phyloP scores from a whole-genome alignment of 192 early-diverging fungal species.

The Phlyctochytrium bullatum region DNA sequence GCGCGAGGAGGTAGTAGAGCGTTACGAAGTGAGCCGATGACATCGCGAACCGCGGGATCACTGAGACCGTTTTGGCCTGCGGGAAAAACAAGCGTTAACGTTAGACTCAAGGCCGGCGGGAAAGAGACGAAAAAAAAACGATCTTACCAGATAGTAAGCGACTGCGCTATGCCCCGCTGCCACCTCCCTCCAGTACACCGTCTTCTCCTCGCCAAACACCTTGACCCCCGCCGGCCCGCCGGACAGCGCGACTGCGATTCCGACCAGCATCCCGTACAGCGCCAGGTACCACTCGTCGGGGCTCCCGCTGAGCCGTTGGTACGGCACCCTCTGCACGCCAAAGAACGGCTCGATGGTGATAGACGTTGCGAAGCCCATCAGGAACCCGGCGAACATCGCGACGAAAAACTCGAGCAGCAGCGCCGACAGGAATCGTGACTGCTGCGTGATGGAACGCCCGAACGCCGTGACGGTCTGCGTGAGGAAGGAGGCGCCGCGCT shows the following conservation, averaged over 20 bases:
- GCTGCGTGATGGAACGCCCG: slow-evolving; percentile 17
- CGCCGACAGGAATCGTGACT: background rate
- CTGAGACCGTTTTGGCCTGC: slow-evolving; percentile 13
- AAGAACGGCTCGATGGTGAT: slow-evolving; percentile 8
- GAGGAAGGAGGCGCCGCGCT: slow-evolving; percentile 23
- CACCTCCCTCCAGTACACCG: slow-evolving; percentile 26
- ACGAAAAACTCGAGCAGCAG: slow-evolving; percentile 12
- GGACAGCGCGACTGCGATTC: slow-evolving; percentile 14
- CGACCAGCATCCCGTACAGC: slow-evolving; percentile 21
- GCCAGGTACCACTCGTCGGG: slow-evolving; percentile 14
- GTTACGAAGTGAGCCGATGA: slow-evolving; percentile 22
- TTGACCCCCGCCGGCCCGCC: slow-evolving; percentile 24
- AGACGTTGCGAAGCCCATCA: slow-evolving; percentile 20
- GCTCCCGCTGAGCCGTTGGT: slow-evolving; percentile 6
- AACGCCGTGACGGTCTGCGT: slow-evolving; percentile 28
- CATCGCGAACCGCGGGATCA: slow-evolving; percentile 21
- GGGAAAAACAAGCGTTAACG: slow-evolving; percentile 11
- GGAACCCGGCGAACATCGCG: slow-evolving; percentile 11
- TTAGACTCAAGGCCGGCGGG: slow-evolving; percentile 11
- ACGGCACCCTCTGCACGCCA: slow-evolving; percentile 20
- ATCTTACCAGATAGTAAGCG: slow-evolving; percentile 18
- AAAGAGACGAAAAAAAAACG: slow-evolving; percentile 1
- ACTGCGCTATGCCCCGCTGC: slow-evolving; percentile 24
- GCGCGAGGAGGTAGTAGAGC: slow-evolving; percentile 24
- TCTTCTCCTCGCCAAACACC: slow-evolving; percentile 28